phyloP scores from a whole-genome alignment of 2,329 filamentous ascomycete genomes.

The Didymella pomorum region DNA sequence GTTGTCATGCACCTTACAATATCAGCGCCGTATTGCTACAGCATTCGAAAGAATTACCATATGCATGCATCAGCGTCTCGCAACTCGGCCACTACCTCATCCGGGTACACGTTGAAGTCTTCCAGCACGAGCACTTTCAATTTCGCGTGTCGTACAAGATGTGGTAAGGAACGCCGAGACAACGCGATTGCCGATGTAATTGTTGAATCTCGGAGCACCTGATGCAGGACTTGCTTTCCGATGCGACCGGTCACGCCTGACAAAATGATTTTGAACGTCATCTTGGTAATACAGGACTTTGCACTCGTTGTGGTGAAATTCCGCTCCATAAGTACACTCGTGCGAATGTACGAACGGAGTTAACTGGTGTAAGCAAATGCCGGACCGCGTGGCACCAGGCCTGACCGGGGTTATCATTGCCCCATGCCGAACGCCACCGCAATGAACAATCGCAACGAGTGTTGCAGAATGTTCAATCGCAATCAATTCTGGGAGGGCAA shows the following conservation, averaged over 20 bases:
- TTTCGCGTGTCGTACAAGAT: slow-evolving; percentile 20
- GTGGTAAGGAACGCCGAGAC: slow-evolving; percentile 24
- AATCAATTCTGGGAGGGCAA: neutral
- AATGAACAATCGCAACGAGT: neutral
- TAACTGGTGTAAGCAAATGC: slow-evolving; percentile 25
- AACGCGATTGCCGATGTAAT: slow-evolving; percentile 26
- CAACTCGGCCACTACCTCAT: slow-evolving; percentile 26
- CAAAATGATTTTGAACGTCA: slow-evolving; percentile 24
- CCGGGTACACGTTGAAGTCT: slow-evolving; percentile 24
- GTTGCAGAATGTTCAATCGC: neutral
- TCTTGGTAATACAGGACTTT: slow-evolving; percentile 16
- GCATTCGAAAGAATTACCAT: slow-evolving; percentile 17
- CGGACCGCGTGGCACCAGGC: slow-evolving; percentile 9
- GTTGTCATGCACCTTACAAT: slow-evolving; percentile 29
- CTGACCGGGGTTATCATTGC: slow-evolving; percentile 5
- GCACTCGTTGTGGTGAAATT: slow-evolving; percentile 3
- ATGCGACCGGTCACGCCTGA: slow-evolving; percentile 26
- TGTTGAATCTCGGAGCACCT: slow-evolving; percentile 19
- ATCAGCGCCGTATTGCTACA: slow-evolving; percentile 15
- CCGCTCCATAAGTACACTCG: slow-evolving; percentile 18
- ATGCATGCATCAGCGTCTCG: slow-evolving; percentile 26
- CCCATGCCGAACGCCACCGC: slow-evolving; percentile 7
- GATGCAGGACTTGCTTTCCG: slow-evolving; percentile 23
- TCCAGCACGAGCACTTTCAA: slow-evolving; percentile 27
- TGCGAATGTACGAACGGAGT: slow-evolving; percentile 27